A percentile compares a stretch with the other conserved stretches of the same genome.
Evolutionary conservation across 1,139 yeast species (phyloP).

Genomic region (Diutina mesorugosa): DNA sequence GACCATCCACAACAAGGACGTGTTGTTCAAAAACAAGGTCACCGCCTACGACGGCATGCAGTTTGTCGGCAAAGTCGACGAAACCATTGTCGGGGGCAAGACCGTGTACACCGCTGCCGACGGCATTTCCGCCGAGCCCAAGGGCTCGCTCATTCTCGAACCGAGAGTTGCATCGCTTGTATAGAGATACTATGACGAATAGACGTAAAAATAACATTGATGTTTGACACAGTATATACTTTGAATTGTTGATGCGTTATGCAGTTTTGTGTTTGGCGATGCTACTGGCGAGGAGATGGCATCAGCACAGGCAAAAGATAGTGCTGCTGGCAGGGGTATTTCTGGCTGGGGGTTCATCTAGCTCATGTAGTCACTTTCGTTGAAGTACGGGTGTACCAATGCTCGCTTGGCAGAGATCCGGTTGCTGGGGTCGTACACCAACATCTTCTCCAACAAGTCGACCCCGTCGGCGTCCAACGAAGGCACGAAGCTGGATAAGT

Average conservation of each 20-base stretch:
- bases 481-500: constrained; percentile 63
- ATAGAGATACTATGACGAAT: neutral
- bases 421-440: constrained; percentile 87
- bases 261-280: neutral
- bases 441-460: constrained; percentile 65
- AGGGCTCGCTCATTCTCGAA: constrained; percentile 50
- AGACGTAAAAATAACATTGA: neutral
- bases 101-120: constrained; percentile 44
- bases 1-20: constrained; percentile 41
- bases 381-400: constrained; percentile 79
- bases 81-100: constrained; percentile 68
- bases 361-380: constrained; percentile 18
- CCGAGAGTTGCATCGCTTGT: constrained; percentile 18
- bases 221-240: neutral
- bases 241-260: neutral
- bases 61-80: constrained; percentile 60
- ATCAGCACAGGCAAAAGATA: neutral
- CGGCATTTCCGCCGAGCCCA: constrained; percentile 39
- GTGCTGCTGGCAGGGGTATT: neutral
- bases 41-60: constrained; percentile 72
- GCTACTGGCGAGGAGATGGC: neutral
- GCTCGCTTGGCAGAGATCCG: constrained; percentile 94
- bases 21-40: constrained; percentile 71
- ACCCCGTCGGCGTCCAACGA: constrained; percentile 72
- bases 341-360: neutral